Base-by-base conservation (phyloP, 2,329 filamentous ascomycete genomes). In the Colletotrichum phormii region DNA sequence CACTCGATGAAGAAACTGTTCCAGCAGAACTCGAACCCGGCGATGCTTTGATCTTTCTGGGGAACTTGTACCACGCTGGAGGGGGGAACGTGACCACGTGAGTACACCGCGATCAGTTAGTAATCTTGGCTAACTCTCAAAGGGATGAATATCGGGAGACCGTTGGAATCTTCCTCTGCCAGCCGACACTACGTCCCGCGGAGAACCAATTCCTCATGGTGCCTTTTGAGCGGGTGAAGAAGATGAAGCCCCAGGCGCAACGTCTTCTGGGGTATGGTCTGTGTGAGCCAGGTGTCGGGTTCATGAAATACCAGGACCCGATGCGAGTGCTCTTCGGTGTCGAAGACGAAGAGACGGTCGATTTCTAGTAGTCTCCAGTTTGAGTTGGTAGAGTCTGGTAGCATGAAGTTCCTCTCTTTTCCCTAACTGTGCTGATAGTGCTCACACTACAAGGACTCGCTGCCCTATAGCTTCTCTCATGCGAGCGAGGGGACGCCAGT, bases 21-120 rank as follows among this genome's bases (percentile, higher is more conserved):
- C 37, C 35, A 18, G 58, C 35, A 13, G 37, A 61, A 22, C 37
- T 85, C 15, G 80, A 83, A 12, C 74, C 80, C 5, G 82, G 83
- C 2, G 83, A 84, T 42, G 81, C 82, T 5, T 77, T 82, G 51
- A 80, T 84, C 29, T 82, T 85, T 57, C 66, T 84, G 1, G 83
- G 82, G 1, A 82, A 82, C n/a, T 67, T 81, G 13, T 84, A 84
- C 64, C 83, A 85, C 54, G 83, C 81, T 0, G 83, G 83, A 1
- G 83, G 83, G 2, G 78, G 78, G 8, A 85, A 85, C 65, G 70
- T 73, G 6, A 82, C 76, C 35, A 24, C 33, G 57, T 59, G 5
- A 24, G 42, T 49, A 4, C 42, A 22, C 9, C 18, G 42, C 6
- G 42, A 1, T 6, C 15, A 46, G 42, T 7, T n/a, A n/a, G 42